These are phyloP conservation scores for Vitis hybrid DNA, from an alignment of 177 flowering plant genomes.

Conservation along the genomic window DNA sequence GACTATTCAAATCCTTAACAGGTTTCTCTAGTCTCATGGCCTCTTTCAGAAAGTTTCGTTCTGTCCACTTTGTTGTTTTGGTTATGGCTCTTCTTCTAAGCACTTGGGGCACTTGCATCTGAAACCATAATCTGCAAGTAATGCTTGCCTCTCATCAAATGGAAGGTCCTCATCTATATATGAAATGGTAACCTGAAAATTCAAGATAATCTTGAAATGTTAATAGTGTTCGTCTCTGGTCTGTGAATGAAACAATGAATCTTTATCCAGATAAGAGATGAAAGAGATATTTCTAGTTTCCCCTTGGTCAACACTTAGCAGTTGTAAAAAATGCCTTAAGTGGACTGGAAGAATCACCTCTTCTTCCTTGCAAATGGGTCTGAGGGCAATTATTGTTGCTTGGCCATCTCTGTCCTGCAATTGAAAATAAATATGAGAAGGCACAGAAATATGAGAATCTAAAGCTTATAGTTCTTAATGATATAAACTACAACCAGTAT, in stretches of 20 bases:
- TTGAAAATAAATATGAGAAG: background rate
- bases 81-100: slow-evolving; percentile 34
- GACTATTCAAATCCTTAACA: background rate
- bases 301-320: background rate
- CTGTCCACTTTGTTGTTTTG: background rate
- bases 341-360: slow-evolving; percentile 53
- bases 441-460: no score
- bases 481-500: no score
- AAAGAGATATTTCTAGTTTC: background rate
- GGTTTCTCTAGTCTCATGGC: background rate
- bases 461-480: no score
- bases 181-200: slow-evolving; percentile 85
- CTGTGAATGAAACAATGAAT: background rate
- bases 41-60: background rate
- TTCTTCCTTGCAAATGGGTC: slow-evolving; percentile 63
- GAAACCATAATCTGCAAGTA: slow-evolving; percentile 93
- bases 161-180: slow-evolving; percentile 87
- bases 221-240: background rate
- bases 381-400: slow-evolving; percentile 68
- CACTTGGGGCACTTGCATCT: slow-evolving; percentile 77
- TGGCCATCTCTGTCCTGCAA: slow-evolving; percentile 94
- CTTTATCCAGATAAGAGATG: background rate
- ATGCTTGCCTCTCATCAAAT: slow-evolving; percentile 69
- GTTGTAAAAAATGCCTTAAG: background rate
- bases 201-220: background rate